A percentile compares a stretch with the other conserved stretches of the same genome.
These are phyloP conservation scores for Pleodorina starrii DNA, from an alignment of 139 green algal genomes.

Conservation along the genomic window DNA sequence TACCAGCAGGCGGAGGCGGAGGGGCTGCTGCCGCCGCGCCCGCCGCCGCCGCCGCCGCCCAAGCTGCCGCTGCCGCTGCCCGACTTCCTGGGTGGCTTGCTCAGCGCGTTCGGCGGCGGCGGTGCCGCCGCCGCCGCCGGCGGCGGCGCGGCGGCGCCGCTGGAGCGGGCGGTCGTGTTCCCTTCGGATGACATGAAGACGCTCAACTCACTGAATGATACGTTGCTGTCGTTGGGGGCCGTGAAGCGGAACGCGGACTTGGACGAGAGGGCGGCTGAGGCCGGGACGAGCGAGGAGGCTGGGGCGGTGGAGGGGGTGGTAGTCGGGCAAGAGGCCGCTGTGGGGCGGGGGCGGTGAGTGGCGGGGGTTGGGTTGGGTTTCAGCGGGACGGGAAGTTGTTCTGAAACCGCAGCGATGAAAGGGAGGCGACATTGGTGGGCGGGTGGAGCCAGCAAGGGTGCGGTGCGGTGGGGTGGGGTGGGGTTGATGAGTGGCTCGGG, in stretches of 20 bases:
- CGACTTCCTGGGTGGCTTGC: background rate
- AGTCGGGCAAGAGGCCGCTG: background rate
- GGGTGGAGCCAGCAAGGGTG: too few relatives aligned
- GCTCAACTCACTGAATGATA: conserved; percentile 56
- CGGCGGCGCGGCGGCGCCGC: background rate
- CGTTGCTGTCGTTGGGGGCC: conserved; percentile 39
- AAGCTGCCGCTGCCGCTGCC: background rate
- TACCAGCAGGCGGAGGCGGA: conserved; percentile 47
- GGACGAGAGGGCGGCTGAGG: background rate
- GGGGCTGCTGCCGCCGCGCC: background rate
- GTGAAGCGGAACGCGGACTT: conserved; percentile 50
- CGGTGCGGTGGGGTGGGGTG: too few relatives aligned
- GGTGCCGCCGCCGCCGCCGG: background rate
- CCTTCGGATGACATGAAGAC: conserved; percentile 55
- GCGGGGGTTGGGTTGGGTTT: too few relatives aligned
- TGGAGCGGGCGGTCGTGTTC: conserved; percentile 47
- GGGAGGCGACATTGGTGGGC: too few relatives aligned
- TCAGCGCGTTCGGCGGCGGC: background rate
- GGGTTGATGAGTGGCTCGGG: too few relatives aligned
- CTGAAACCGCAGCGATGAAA: too few relatives aligned
- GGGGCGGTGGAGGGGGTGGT: background rate
- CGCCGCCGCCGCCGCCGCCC: background rate
- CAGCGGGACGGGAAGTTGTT: too few relatives aligned
- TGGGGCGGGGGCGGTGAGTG: background rate
- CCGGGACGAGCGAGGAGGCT: background rate